phyloP scores from a whole-genome alignment of 139 green algal species.

The Pleodorina starrii region DNA sequence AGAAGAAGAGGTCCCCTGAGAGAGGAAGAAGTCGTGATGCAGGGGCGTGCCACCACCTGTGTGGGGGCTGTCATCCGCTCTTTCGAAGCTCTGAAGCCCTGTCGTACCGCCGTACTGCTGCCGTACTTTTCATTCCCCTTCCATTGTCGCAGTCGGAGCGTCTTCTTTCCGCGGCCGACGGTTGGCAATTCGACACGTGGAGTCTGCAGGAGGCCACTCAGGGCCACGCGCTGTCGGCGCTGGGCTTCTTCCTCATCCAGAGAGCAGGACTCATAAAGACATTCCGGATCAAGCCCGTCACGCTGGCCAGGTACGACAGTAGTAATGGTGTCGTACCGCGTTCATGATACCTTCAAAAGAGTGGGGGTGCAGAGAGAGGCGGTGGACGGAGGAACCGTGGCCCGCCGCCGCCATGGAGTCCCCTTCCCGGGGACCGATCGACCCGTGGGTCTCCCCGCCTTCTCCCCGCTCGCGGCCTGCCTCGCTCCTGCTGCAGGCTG shows the following conservation, averaged over 20 bases:
- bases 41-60: too few relatives aligned
- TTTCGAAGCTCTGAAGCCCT: too few relatives aligned
- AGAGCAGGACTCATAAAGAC: constrained; percentile 39
- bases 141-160: constrained; percentile 55
- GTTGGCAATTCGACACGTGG: constrained; percentile 63
- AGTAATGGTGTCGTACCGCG: not conserved
- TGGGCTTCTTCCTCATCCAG: constrained; percentile 63
- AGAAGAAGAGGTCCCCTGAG: too few relatives aligned
- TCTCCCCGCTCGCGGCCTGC: too few relatives aligned
- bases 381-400: not conserved
- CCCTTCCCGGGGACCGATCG: too few relatives aligned
- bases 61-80: too few relatives aligned
- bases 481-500: constrained; percentile 31
- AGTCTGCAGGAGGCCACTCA: constrained; percentile 55
- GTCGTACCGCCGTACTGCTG: too few relatives aligned
- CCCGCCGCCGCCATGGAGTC: not conserved
- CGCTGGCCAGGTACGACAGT: constrained; percentile 41
- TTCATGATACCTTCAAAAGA: not conserved
- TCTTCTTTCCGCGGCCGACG: constrained; percentile 44
- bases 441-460: too few relatives aligned
- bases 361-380: too few relatives aligned
- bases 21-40: too few relatives aligned
- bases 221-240: constrained; percentile 54
- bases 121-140: too few relatives aligned
- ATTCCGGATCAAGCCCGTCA: constrained; percentile 32